Percentiles rank a stretch among this genome's conserved stretches.
Conservation (phyloP, 352 stramenopile species). For the Globisporangium irregulare region DNA sequence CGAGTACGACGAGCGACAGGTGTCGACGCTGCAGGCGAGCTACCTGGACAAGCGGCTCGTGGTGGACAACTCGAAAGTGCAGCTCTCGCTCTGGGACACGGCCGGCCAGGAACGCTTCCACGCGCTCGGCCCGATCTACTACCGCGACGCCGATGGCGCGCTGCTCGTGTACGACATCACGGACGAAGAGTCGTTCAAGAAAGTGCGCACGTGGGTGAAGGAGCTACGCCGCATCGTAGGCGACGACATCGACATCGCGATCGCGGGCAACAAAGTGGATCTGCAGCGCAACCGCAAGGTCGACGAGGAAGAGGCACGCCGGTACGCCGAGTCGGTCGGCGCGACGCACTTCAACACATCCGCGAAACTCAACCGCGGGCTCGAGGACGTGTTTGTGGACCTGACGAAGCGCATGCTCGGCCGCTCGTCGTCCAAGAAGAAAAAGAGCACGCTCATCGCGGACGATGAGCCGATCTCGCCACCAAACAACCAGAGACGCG, state of each 20-base stretch:
- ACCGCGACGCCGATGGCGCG: slow-evolving; percentile 85
- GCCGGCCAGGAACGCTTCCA: slow-evolving; percentile 88
- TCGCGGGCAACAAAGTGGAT: slow-evolving; percentile 93
- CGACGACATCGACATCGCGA: slow-evolving; percentile 89
- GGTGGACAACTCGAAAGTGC: slow-evolving; percentile 77
- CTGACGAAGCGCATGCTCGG: slow-evolving; percentile 82
- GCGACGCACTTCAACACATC: slow-evolving; percentile 90
- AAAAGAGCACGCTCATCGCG: slow-evolving; percentile 77
- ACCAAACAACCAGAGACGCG: slow-evolving; percentile 19
- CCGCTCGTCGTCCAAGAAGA: slow-evolving; percentile 65
- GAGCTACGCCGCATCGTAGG: slow-evolving; percentile 90
- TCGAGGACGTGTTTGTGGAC: slow-evolving; percentile 91
- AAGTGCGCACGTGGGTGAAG: slow-evolving; percentile 92
- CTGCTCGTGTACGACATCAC: slow-evolving; percentile 93
- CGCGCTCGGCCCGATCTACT: slow-evolving; percentile 87
- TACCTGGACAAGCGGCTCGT: slow-evolving; percentile 92
- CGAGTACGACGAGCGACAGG: slow-evolving; percentile 90
- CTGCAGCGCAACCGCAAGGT: slow-evolving; percentile 89
- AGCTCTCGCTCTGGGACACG: slow-evolving; percentile 87
- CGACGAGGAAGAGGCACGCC: slow-evolving; percentile 73
- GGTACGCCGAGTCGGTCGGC: slow-evolving; percentile 85
- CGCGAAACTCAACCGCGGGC: slow-evolving; percentile 89
- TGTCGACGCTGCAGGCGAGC: slow-evolving; percentile 91
- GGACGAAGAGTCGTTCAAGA: slow-evolving; percentile 89
- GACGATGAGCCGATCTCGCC: slow-evolving; percentile 55